phyloP scores from a whole-genome alignment of 345 rosid species.

The Conringia planisiliqua region DNA sequence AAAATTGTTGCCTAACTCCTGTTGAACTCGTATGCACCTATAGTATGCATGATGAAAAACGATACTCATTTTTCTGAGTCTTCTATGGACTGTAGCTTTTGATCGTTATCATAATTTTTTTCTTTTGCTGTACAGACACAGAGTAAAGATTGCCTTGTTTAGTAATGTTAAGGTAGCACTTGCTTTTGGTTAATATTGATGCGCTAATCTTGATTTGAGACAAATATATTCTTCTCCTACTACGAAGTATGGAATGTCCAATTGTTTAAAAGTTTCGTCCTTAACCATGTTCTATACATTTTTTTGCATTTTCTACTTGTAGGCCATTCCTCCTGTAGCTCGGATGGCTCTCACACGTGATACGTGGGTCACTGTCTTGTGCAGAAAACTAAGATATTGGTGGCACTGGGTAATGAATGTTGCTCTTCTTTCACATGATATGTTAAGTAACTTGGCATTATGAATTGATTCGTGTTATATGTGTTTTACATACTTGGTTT shows the following conservation, averaged over 20 bases:
- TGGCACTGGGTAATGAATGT: constrained; percentile 88
- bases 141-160: neutral
- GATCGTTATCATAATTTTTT: neutral
- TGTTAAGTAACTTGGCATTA: neutral
- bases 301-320: neutral
- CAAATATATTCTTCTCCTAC: neutral
- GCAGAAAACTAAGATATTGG: constrained; percentile 92
- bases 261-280: neutral
- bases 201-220: neutral
- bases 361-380: constrained; percentile 92
- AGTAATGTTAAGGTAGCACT: neutral
- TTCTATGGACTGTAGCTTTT: neutral
- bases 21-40: neutral
- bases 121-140: neutral
- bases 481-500: constrained; percentile 25
- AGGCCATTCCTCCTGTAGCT: constrained; percentile 86
- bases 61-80: neutral
- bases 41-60: neutral
- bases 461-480: neutral
- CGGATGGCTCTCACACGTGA: constrained; percentile 90
- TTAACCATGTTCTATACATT: no score
- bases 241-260: neutral
- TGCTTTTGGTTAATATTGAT: neutral
- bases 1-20: no score
- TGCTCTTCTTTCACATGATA: constrained; percentile 20